phyloP scores from a whole-genome alignment of 352 stramenopile species.

The Pythium sp. region DNA sequence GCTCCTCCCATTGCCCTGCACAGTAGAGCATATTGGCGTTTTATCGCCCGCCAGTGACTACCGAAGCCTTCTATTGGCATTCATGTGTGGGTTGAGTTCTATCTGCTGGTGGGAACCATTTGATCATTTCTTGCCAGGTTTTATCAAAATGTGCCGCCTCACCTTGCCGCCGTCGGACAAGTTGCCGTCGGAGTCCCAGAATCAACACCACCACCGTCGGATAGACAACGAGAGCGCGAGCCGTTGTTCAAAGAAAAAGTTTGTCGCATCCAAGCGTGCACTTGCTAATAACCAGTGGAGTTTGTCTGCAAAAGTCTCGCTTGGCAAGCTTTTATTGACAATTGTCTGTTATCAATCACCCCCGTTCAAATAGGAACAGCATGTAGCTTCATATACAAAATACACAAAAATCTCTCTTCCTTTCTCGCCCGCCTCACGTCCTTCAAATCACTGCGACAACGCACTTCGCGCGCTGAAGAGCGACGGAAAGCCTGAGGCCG shows the following conservation, averaged over 20 bases:
- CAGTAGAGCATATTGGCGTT: neutral
- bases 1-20: neutral
- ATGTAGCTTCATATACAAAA: neutral
- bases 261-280: too few species aligned
- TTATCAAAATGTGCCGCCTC: neutral
- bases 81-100: neutral
- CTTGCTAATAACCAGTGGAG: too few species aligned
- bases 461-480: conserved; percentile 30
- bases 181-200: neutral
- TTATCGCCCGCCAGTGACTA: neutral
- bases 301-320: neutral
- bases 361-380: neutral
- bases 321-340: neutral
- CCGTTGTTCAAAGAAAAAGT: neutral
- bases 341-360: neutral
- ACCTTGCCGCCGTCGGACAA: neutral
- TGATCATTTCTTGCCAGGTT: neutral
- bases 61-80: neutral
- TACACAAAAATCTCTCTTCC: neutral
- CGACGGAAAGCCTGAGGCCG: conserved; percentile 34
- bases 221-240: neutral
- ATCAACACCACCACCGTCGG: neutral
- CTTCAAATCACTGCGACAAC: neutral
- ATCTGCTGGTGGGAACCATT: neutral
- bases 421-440: neutral